Evolutionary conservation across 164 flowering plant genomes (phyloP).

Genomic region (Liriodendron chinense): DNA sequence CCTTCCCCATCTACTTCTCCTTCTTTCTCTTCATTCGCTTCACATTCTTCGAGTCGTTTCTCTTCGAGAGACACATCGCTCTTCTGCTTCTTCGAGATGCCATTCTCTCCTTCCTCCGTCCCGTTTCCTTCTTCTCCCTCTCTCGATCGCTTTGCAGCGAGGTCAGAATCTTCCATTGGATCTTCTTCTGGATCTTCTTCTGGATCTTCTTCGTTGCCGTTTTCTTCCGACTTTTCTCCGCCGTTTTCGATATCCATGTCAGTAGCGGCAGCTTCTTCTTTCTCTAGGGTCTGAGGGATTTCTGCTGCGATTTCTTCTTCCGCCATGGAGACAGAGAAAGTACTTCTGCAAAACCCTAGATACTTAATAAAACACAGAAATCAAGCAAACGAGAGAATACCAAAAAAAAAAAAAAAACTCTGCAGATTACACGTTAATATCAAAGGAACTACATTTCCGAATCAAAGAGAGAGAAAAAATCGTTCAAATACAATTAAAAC

Average conservation of each 20-base stretch:
- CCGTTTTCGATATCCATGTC: not conserved
- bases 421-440: too few species aligned
- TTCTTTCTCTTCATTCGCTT: constrained; percentile 9
- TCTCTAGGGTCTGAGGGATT: not conserved
- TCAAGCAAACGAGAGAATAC: too few species aligned
- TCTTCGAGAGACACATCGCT: constrained; percentile 42
- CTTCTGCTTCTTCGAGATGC: constrained; percentile 43
- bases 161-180: constrained; percentile 5
- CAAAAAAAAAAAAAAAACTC: too few species aligned
- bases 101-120: constrained; percentile 15
- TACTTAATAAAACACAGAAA: not conserved
- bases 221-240: not conserved
- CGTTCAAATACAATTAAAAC: too few species aligned
- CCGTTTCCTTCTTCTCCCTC: constrained; percentile 22
- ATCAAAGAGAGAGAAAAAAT: too few species aligned
- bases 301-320: constrained; percentile 8
- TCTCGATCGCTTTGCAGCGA: constrained; percentile 38
- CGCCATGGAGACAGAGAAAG: constrained; percentile 17
- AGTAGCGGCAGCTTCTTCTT: not conserved
- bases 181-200: not conserved
- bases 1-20: not conserved
- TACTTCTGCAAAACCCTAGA: not conserved
- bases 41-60: constrained; percentile 22
- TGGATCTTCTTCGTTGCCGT: not conserved
- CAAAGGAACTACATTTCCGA: too few species aligned